Conservation (phyloP, 2,329 filamentous ascomycete species). For the Epichloe gansuensis region DNA sequence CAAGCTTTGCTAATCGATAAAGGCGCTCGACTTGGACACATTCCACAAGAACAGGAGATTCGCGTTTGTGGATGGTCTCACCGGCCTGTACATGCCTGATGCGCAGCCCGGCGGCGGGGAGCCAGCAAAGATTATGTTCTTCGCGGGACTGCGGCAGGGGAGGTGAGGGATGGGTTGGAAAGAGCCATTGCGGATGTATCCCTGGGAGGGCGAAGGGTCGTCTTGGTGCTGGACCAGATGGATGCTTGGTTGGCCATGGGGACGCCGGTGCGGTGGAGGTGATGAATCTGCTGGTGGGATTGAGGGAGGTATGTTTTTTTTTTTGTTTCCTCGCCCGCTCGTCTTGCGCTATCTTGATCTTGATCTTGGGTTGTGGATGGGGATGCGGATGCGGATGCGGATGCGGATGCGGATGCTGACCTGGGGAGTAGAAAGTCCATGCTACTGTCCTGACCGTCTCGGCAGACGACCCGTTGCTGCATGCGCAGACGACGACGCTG, state of each 20-base stretch:
- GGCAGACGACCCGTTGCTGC: constrained; percentile 63
- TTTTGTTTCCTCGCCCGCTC: not conserved
- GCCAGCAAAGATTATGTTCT: constrained; percentile 15
- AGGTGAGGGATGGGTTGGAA: constrained; percentile 27
- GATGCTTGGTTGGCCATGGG: constrained; percentile 52
- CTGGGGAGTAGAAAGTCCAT: constrained; percentile 40
- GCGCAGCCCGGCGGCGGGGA: constrained; percentile 4
- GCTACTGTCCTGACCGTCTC: constrained; percentile 54
- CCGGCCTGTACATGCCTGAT: constrained; percentile 37
- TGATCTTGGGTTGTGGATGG: too few relatives aligned
- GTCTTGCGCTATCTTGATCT: not conserved
- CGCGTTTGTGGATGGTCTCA: constrained; percentile 64
- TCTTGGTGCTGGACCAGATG: constrained; percentile 55
- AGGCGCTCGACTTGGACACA: constrained; percentile 61
- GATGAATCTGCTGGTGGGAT: constrained; percentile 41
- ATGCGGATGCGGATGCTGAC: too few relatives aligned
- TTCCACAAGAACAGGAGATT: constrained; percentile 48
- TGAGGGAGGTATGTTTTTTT: constrained; percentile 48
- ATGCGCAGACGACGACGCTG: constrained; percentile 46
- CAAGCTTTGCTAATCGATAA: not conserved
- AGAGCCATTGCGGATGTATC: constrained; percentile 25
- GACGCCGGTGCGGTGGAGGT: constrained; percentile 33
- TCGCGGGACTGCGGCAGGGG: constrained; percentile 19
- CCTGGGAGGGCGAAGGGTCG: constrained; percentile 20
- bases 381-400: too few relatives aligned